phyloP scores from a whole-genome alignment of 345 rosid genomes.

The Capsella bursapastoris region DNA sequence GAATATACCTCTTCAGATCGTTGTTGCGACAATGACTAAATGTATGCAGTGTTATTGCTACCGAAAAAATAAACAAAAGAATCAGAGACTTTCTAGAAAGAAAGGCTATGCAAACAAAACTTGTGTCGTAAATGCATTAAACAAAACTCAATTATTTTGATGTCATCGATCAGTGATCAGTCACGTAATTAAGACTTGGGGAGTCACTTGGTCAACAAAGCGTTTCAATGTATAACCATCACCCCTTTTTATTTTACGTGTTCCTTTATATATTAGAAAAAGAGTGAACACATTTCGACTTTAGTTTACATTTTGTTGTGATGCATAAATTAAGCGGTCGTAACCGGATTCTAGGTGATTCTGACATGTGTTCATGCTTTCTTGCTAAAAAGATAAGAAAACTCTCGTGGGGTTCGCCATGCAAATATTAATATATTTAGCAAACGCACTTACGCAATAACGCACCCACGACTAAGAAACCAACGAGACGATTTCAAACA shows the following conservation, averaged over 20 bases:
- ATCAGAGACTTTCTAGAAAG: slow-evolving; percentile 2
- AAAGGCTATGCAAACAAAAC: slow-evolving; percentile 1
- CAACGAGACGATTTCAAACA: neutral
- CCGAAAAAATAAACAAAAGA: neutral
- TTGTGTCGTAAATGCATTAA: slow-evolving; percentile 2
- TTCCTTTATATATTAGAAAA: neutral
- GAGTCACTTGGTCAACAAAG: slow-evolving; percentile 31
- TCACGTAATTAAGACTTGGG: neutral
- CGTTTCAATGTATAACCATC: slow-evolving; percentile 7
- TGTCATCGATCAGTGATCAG: slow-evolving; percentile 1
- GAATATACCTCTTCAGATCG: neutral
- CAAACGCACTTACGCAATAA: slow-evolving; percentile 13
- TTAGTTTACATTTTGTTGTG: neutral
- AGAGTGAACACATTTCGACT: neutral
- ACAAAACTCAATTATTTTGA: slow-evolving; percentile 4
- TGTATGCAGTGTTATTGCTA: no score
- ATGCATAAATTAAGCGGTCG: neutral
- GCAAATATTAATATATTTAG: neutral
- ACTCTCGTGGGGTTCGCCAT: slow-evolving; percentile 27
- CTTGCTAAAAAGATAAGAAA: slow-evolving; percentile 22
- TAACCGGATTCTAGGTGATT: neutral
- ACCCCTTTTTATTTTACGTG: slow-evolving; percentile 2
- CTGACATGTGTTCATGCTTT: slow-evolving; percentile 26
- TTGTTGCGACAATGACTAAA: slow-evolving; percentile 3
- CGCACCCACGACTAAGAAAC: neutral